A percentile compares a stretch with the other conserved stretches of the same genome.
Evolutionary conservation across 106 monocot species (phyloP).

Genomic region (Cymbidium sinense): DNA sequence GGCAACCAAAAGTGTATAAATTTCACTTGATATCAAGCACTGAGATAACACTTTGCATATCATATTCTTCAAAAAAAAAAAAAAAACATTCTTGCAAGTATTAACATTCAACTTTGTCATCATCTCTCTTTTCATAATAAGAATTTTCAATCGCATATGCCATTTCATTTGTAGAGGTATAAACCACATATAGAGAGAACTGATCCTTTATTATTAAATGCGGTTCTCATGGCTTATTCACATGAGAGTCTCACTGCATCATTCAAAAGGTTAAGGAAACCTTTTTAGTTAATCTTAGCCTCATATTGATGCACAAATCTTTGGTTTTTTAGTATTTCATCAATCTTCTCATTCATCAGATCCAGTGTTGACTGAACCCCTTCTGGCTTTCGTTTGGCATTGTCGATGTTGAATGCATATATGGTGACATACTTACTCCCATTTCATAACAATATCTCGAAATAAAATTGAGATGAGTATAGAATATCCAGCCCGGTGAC

Average conservation of each 20-base stretch:
- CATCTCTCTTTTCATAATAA: slow-evolving; percentile 6
- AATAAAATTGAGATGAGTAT: slow-evolving; percentile 14
- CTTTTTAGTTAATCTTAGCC: slow-evolving; percentile 24
- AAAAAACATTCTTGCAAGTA: neutral
- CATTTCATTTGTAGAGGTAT: slow-evolving; percentile 48
- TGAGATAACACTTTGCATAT: neutral
- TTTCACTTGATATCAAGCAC: slow-evolving; percentile 38
- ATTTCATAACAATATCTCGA: slow-evolving; percentile 39
- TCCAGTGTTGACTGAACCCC: slow-evolving; percentile 32
- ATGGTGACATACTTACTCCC: slow-evolving; percentile 29
- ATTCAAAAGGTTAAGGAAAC: slow-evolving; percentile 26
- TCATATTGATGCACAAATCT: slow-evolving; percentile 18
- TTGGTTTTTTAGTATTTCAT: slow-evolving; percentile 23
- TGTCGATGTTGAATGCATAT: slow-evolving; percentile 54
- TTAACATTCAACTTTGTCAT: neutral
- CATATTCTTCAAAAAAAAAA: neutral
- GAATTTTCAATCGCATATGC: slow-evolving; percentile 11
- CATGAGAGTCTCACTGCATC: slow-evolving; percentile 13
- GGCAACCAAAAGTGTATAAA: slow-evolving; percentile 24
- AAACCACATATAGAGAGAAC: slow-evolving; percentile 33
- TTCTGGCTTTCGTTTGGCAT: slow-evolving; percentile 31
- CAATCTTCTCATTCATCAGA: slow-evolving; percentile 36
- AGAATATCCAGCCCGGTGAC: slow-evolving; percentile 25
- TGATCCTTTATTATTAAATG: slow-evolving; percentile 16
- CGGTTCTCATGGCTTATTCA: slow-evolving; percentile 22